Evolutionary conservation across 805 yeast genomes (phyloP).

Genomic region (Brettanomyces anomalus): DNA sequence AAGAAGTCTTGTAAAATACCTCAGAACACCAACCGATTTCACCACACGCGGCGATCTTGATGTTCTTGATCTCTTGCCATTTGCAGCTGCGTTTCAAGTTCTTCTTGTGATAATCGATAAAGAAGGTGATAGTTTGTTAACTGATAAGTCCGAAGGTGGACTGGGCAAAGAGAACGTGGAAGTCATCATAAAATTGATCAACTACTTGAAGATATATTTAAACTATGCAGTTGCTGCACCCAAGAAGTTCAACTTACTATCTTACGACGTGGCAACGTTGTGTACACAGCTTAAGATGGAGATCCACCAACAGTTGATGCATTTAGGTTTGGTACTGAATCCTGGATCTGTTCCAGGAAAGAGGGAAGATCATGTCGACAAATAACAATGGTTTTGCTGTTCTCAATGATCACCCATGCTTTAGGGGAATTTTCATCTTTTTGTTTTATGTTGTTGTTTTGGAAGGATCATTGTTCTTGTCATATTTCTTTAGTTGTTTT

Average conservation of each 20-base stretch:
- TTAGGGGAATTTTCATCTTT: no score
- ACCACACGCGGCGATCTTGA: not conserved
- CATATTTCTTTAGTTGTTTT: no score
- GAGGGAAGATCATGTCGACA: no score
- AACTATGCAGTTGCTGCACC: not conserved
- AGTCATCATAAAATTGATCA: not conserved
- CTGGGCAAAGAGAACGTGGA: not conserved
- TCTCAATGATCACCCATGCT: no score
- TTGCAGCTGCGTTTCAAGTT: not conserved
- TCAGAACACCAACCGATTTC: not conserved
- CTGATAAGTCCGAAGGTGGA: not conserved
- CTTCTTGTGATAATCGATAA: not conserved
- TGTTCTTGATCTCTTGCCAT: not conserved
- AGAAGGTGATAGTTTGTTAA: no score
- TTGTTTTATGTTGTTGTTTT: no score
- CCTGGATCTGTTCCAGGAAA: no score
- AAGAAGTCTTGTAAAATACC: not conserved
- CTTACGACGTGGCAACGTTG: not conserved
- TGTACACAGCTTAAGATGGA: not conserved
- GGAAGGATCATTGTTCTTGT: no score
- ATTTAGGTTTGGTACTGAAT: no score
- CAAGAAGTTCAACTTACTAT: not conserved
- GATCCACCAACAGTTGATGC: not conserved
- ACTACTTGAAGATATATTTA: not conserved
- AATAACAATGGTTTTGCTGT: no score